These are phyloP conservation scores for Cucurbita argyrosperma DNA, from an alignment of 306 rosid species.

Conservation along the genomic window DNA sequence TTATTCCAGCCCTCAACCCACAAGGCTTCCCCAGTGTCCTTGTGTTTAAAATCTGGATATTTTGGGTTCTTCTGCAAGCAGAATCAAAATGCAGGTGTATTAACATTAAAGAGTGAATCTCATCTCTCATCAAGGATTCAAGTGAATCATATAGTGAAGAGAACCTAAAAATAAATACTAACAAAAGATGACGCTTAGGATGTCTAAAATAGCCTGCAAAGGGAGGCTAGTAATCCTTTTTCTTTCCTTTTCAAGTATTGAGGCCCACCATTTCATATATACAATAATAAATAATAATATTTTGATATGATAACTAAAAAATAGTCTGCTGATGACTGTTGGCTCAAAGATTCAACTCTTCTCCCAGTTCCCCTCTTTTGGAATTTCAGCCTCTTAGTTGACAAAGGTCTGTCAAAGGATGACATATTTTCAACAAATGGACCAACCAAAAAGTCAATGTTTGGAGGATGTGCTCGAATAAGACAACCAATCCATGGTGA, in stretches of 20 bases:
- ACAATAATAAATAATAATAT: not conserved
- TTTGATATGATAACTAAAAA: not conserved
- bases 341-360: not conserved
- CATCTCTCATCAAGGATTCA: not conserved
- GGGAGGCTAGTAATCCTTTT: not conserved
- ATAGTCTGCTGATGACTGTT: not conserved
- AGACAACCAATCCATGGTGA: no score
- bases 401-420: not conserved
- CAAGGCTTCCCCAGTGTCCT: slow-evolving; percentile 85
- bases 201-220: not conserved
- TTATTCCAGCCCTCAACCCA: slow-evolving; percentile 72
- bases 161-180: not conserved
- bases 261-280: not conserved
- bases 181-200: not conserved
- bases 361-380: not conserved
- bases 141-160: not conserved
- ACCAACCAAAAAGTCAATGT: not conserved
- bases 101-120: not conserved
- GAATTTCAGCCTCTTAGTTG: not conserved
- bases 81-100: not conserved
- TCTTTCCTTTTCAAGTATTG: not conserved
- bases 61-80: slow-evolving; percentile 70
- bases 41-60: slow-evolving; percentile 83
- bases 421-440: not conserved
- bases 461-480: no score